These are phyloP conservation scores for Cystofilobasidium macerans DNA, from an alignment of 768 basidiomycete species.

Conservation along the genomic window DNA sequence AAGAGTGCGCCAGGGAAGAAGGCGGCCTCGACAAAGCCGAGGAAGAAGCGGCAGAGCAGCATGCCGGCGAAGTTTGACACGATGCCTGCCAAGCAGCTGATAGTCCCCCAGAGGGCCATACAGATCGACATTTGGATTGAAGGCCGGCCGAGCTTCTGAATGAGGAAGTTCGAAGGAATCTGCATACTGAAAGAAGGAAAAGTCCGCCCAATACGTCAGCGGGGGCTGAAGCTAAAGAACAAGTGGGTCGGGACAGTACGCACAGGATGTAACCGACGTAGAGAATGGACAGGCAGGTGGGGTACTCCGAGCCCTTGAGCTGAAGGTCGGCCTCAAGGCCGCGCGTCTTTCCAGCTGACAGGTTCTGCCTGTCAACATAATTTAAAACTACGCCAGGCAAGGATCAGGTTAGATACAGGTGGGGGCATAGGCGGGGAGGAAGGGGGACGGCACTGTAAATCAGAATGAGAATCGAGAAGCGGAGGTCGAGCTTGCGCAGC, in stretches of 20 bases:
- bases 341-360: no score
- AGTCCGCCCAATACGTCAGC: neutral
- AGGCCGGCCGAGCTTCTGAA: conserved; percentile 42
- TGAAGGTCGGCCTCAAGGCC: no score
- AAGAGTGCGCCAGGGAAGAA: conserved; percentile 41
- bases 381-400: no score
- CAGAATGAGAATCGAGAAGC: conserved; percentile 32
- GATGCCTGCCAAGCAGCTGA: conserved; percentile 52
- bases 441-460: conserved; percentile 27
- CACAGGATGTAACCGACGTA: conserved; percentile 29
- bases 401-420: no score
- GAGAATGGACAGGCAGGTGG: conserved; percentile 32
- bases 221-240: neutral
- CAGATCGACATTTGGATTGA: conserved; percentile 54
- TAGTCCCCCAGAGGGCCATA: conserved; percentile 52
- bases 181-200: conserved; percentile 27
- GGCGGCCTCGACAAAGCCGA: conserved; percentile 57
- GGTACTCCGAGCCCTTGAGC: no score
- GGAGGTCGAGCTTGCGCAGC: conserved; percentile 3
- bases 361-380: conserved; percentile 22
- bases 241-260: neutral
- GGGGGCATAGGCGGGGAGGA: no score
- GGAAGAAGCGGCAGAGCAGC: conserved; percentile 48
- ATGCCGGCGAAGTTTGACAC: conserved; percentile 49
- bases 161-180: conserved; percentile 35